Base-by-base conservation (phyloP, 768 basidiomycete species). In the Lentinula edodes region DNA sequence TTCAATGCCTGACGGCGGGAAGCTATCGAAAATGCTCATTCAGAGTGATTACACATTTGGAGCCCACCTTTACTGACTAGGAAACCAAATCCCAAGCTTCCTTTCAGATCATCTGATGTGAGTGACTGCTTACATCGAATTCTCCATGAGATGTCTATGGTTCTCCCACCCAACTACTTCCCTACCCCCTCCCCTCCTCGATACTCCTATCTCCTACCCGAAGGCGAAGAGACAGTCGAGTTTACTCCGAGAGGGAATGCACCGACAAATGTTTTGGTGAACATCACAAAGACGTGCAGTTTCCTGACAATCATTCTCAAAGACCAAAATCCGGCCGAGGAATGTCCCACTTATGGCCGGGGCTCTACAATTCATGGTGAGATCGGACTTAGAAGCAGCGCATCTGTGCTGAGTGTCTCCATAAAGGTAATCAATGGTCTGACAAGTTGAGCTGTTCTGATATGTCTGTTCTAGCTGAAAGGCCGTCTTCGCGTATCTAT, bases 231-330 rank as follows among this genome's bases (percentile, higher is more conserved):
- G 56, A 76, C 73, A 5, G 63, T 80, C 20, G 73, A 75, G 28
- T 76, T 69, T 38, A 76, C 74, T 0, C 78, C 76, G 1, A 74
- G 78, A 20, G 66, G 66, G 32, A 70, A 71, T 7, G 60, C 41
- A 23, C 23, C 62, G 13, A 42, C 62, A 10, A 59, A 53, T 18
- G 57, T 36, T 34, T 57, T 63, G 3, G 73, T 74, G 36, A 72
- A 66, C 18, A 70, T 74, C 56, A 67, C 69, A 4, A 72, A 70
- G 53, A 56, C 65, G 9, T 78, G 75, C 75, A 68, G 70, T 7
- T 69, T 72, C 45, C 70, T 71, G 7, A 77, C 73, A 0, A 63
- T 80, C 28, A 74, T 76, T 16, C 68, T 79, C 48, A 71, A 72
- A 48, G 73, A 75, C 52, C 77, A 78, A 61, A 73, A 76, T 50